These are phyloP conservation scores for Fraxinus nigra DNA, from an alignment of 305 asterid species.

Conservation along the genomic window DNA sequence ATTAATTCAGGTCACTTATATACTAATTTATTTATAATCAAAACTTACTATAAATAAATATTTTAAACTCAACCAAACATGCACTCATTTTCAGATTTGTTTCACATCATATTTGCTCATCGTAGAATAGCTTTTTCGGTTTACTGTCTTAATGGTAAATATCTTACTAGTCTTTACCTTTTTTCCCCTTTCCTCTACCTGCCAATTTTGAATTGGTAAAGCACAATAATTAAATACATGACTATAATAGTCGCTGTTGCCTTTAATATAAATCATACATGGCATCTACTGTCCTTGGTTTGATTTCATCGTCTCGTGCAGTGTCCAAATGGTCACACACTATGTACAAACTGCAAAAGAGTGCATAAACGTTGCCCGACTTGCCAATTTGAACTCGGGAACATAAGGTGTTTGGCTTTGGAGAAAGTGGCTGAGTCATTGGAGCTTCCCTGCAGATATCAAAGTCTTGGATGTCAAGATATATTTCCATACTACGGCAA, in stretches of 20 bases:
- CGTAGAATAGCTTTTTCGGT: neutral
- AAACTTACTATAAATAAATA: neutral
- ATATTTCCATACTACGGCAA: conserved; percentile 58
- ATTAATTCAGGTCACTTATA: neutral
- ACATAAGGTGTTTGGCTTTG: conserved; percentile 77
- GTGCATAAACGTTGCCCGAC: conserved; percentile 61
- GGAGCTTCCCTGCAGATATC: conserved; percentile 74
- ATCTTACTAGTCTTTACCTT: neutral
- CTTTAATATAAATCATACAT: neutral
- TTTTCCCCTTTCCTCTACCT: neutral
- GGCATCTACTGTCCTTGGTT: neutral
- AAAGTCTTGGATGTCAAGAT: conserved; percentile 59
- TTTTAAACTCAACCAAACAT: neutral
- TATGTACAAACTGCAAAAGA: conserved; percentile 69
- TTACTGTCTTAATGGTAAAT: neutral
- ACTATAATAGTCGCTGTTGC: neutral
- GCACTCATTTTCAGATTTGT: neutral
- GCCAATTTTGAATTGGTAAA: neutral
- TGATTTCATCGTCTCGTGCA: conserved; percentile 27
- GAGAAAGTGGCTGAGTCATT: conserved; percentile 74
- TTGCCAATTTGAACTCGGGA: conserved; percentile 59
- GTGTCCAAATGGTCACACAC: conserved; percentile 89
- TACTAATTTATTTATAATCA: neutral
- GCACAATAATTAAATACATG: neutral
- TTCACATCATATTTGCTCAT: neutral